These are phyloP conservation scores for Arachis hypogaea DNA, from an alignment of 306 rosid species.

Conservation along the genomic window DNA sequence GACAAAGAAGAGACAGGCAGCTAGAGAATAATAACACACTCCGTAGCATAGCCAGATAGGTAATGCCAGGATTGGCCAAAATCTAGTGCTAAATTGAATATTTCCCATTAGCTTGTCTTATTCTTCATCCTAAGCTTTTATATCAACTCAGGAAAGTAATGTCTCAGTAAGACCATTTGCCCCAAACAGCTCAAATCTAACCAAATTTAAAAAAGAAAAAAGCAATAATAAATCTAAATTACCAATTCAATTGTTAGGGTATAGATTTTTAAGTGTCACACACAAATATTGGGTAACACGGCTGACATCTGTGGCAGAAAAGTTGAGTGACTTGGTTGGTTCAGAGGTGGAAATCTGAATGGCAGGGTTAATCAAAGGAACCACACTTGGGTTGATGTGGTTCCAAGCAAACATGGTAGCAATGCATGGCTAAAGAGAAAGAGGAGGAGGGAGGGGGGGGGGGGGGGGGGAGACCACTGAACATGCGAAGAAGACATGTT, in stretches of 20 bases:
- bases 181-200: not conserved
- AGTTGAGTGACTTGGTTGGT: conserved; percentile 10
- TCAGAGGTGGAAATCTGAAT: conserved; percentile 12
- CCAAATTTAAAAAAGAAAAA: not conserved
- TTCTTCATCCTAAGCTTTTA: not conserved
- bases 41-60: not conserved
- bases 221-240: not conserved
- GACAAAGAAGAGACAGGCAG: conserved; percentile 18
- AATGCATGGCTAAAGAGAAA: not conserved
- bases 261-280: conserved; percentile 5
- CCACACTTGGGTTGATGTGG: not conserved
- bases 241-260: not conserved
- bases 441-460: no score
- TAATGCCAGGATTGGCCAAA: conserved; percentile 5
- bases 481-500: conserved; percentile 9
- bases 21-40: not conserved
- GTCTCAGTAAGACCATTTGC: conserved; percentile 11
- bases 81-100: not conserved
- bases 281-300: not conserved
- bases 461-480: not conserved
- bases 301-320: conserved; percentile 10
- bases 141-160: not conserved
- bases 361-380: conserved; percentile 21
- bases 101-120: not conserved
- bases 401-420: not conserved